Evolutionary conservation across 2,329 filamentous ascomycete genomes (phyloP).

Genomic region (Fusarium sp.): DNA sequence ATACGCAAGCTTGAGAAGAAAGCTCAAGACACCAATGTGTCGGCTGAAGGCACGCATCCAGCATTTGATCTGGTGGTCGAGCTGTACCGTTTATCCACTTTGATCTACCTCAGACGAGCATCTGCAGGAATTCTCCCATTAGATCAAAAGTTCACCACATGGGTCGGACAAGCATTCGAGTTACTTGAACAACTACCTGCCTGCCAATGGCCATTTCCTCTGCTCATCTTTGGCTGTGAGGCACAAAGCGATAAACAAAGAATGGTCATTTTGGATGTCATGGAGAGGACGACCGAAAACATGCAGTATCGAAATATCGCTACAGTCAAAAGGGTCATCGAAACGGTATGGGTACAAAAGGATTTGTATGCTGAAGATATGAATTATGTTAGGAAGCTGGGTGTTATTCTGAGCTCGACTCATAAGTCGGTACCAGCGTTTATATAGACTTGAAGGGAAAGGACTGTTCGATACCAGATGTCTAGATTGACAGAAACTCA

Average conservation of each 20-base stretch:
- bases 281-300: slow-evolving; percentile 40
- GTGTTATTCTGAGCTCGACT: slow-evolving; percentile 27
- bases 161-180: slow-evolving; percentile 44
- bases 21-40: fast-evolving
- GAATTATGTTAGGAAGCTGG: slow-evolving; percentile 23
- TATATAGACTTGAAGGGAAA: neutral
- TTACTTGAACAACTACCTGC: slow-evolving; percentile 35
- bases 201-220: slow-evolving; percentile 40
- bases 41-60: fast-evolving
- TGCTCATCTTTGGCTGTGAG: slow-evolving; percentile 43
- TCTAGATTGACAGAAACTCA: too few relatives aligned
- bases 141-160: slow-evolving; percentile 16
- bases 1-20: neutral
- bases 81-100: slow-evolving; percentile 44
- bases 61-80: slow-evolving; percentile 12
- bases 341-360: slow-evolving; percentile 51
- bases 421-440: slow-evolving; percentile 18
- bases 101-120: slow-evolving; percentile 48
- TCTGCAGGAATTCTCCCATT: slow-evolving; percentile 21
- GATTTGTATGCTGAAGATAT: slow-evolving; percentile 40
- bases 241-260: slow-evolving; percentile 40
- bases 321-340: slow-evolving; percentile 38
- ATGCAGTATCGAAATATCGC: slow-evolving; percentile 38
- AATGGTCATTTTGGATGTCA: slow-evolving; percentile 36
- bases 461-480: too few relatives aligned